Conservation (phyloP, 2,329 filamentous ascomycete species). For the Ophiostoma piceae region DNA sequence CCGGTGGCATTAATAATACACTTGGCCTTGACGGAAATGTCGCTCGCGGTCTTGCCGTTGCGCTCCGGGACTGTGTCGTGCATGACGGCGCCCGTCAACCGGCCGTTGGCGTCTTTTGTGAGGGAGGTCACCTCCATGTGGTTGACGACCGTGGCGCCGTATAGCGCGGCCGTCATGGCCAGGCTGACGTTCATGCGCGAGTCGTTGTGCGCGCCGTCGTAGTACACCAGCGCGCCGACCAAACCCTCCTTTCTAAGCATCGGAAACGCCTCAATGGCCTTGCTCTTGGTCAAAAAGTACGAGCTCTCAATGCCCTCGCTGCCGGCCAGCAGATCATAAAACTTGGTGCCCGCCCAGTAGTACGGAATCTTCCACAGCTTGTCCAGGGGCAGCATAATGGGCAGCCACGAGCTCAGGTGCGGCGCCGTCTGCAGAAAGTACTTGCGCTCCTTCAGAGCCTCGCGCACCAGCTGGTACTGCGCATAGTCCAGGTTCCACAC, state of each 20-base stretch:
- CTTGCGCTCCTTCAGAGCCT: constrained; percentile 74
- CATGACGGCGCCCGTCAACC: constrained; percentile 62
- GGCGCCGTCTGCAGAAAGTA: constrained; percentile 79
- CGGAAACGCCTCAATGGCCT: constrained; percentile 71
- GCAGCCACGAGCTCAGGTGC: constrained; percentile 73
- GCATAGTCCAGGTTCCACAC: constrained; percentile 80
- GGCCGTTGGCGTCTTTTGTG: constrained; percentile 64
- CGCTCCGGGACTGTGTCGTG: constrained; percentile 54
- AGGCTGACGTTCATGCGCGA: constrained; percentile 82
- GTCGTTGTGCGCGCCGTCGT: constrained; percentile 81
- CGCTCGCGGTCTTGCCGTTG: constrained; percentile 46
- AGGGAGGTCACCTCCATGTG: constrained; percentile 72
- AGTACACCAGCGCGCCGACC: constrained; percentile 76
- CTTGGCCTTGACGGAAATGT: constrained; percentile 69
- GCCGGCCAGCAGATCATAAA: constrained; percentile 75
- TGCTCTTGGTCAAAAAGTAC: constrained; percentile 72
- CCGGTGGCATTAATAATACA: constrained; percentile 80
- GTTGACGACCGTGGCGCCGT: constrained; percentile 74
- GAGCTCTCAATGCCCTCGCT: constrained; percentile 79
- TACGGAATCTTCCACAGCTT: constrained; percentile 79
- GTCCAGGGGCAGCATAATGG: constrained; percentile 76
- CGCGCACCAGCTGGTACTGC: constrained; percentile 74
- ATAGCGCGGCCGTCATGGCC: constrained; percentile 72
- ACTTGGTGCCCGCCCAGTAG: constrained; percentile 65
- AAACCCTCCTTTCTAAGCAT: constrained; percentile 69